A percentile compares a stretch with the other conserved stretches of the same genome.
Conservation (phyloP, 805 yeast species). For the Lipomyces yamadae region DNA sequence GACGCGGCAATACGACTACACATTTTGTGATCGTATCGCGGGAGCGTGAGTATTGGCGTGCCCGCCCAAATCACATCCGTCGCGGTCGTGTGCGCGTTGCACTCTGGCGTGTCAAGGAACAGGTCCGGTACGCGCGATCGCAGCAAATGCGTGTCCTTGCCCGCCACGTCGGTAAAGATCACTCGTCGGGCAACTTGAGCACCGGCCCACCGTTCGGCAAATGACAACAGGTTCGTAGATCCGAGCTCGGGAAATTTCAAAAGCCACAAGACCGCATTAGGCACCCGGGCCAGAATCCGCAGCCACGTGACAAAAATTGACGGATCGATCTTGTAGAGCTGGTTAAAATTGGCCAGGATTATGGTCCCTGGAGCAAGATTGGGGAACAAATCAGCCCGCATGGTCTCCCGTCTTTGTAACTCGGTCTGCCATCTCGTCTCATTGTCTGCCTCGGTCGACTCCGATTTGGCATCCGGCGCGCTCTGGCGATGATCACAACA, state of each 20-base stretch:
- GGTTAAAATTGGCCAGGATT: constrained; percentile 45
- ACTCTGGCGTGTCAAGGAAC: constrained; percentile 46
- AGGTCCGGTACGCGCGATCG: constrained; percentile 45
- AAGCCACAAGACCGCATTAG: constrained; percentile 45
- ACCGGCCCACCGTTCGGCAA: constrained; percentile 43
- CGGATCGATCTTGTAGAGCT: constrained; percentile 46
- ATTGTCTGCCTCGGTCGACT: not conserved
- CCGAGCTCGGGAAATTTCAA: constrained; percentile 45
- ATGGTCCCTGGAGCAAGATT: constrained; percentile 39
- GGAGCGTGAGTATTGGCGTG: constrained; percentile 44
- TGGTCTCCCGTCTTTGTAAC: constrained; percentile 30
- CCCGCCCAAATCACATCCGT: constrained; percentile 46
- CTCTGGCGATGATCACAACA: constrained; percentile 47
- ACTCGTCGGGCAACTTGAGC: constrained; percentile 38
- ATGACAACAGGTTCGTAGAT: constrained; percentile 35
- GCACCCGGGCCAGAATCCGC: constrained; percentile 39
- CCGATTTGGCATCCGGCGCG: constrained; percentile 38
- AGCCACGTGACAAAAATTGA: constrained; percentile 42
- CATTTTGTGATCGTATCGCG: constrained; percentile 43
- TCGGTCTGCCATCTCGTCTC: constrained; percentile 39
- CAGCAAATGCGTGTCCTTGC: constrained; percentile 43
- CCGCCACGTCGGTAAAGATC: constrained; percentile 45
- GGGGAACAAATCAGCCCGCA: constrained; percentile 42
- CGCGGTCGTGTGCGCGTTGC: constrained; percentile 48
- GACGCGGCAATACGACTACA: constrained; percentile 45